These are phyloP conservation scores for Thielaviopsis populi DNA, from an alignment of 2,329 filamentous ascomycete species.

Conservation along the genomic window DNA sequence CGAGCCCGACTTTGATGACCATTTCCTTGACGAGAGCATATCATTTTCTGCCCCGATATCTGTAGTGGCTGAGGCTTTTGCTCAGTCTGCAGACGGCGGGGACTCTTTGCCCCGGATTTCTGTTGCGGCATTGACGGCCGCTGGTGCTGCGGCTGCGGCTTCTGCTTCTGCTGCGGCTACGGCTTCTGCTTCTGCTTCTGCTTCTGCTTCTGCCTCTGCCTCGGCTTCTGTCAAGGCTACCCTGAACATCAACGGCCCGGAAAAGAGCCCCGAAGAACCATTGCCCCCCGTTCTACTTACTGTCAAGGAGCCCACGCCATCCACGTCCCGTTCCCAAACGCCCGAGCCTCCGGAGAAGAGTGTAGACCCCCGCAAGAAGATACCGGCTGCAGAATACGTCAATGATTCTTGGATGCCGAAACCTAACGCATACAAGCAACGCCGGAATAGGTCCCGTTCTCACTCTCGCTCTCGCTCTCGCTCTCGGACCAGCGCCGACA, in stretches of 20 bases:
- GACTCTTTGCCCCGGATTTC: neutral
- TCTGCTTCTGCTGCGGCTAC: neutral
- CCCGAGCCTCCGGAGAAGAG: neutral
- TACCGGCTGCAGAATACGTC: conserved; percentile 8
- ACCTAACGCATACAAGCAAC: conserved; percentile 7
- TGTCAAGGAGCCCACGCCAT: conserved; percentile 15
- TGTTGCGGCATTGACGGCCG: neutral
- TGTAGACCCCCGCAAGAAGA: neutral
- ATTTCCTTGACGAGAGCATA: conserved; percentile 8
- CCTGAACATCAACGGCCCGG: neutral
- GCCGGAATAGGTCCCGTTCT: conserved; percentile 2
- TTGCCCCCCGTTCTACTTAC: conserved; percentile 9
- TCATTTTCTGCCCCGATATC: conserved; percentile 11
- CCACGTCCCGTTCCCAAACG: conserved; percentile 12
- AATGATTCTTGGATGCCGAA: conserved; percentile 15
- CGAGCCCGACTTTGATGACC: conserved; percentile 14
- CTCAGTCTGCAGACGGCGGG: neutral
- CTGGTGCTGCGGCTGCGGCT: neutral
- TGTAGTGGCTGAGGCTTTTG: conserved; percentile 17
- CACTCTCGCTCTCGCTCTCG: conserved; percentile 11
- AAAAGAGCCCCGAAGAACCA: neutral
- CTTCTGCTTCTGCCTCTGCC: neutral
- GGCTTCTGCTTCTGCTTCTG: neutral
- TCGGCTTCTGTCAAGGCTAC: neutral
- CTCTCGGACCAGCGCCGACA: neutral